Base-by-base conservation (phyloP, 352 stramenopile genomes). In the Peronospora destructor region DNA sequence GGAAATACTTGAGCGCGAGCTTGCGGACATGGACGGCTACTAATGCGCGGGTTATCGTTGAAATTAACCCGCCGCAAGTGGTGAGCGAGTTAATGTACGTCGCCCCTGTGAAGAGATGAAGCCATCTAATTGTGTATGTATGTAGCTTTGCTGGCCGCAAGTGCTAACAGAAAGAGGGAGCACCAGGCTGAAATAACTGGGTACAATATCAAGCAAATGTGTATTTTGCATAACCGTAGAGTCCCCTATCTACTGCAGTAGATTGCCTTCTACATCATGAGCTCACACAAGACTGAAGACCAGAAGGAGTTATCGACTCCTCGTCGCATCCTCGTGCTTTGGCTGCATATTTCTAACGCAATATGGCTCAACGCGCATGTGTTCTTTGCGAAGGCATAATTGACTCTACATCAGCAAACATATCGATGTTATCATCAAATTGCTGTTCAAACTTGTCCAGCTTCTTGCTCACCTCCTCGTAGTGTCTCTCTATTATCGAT, bases 1-100 rank as follows among this genome's bases (percentile, higher is more conserved):
- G 33, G 77, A 78, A 29, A 55, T 84, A 50, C 64, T 89, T 13
- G 77, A 85, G 16, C 73, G 67, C 3, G 77, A 89, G 43, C 71
- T 89, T 4, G 64, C 71, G 13, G 72, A 75, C 25, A 65, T 80
- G 51, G 73, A 85, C 14, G 56, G 53, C 14, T 74, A 76, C 41
- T 79, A 53, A 48, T 60, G 34, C 19, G 43, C 51, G 45, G 34
- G 52, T 58, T 62, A 47, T 59, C 53, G 50, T 64, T 50, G 58
- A 50, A 61, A 64, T 57, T 62, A 54, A 43, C 51, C 45, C 35
- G 5, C 14, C 35, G 9, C 48, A 36, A 36, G 30, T 11, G 30
- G 30, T 36, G 30, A 14, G 30, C 30, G 12, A 36, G 9, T 11
- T 16, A n/a, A 11, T 36, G 36, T 8, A 14, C 9, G 17, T 9